Conservation (phyloP, 1,139 yeast species). For the Nakaseomyces delphensis region DNA sequence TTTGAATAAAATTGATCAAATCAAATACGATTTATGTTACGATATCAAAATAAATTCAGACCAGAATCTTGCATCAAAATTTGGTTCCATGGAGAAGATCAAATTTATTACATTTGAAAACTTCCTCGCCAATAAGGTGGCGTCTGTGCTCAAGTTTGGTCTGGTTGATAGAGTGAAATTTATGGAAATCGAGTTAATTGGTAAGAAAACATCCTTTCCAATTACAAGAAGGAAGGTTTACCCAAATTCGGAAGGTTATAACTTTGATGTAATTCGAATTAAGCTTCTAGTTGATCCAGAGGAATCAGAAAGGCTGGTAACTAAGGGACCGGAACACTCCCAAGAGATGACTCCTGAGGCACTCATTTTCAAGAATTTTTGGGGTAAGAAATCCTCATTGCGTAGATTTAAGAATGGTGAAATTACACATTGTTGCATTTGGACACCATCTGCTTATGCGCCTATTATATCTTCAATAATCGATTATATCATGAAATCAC, state of each 20-base stretch:
- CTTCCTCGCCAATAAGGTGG: conserved; percentile 51
- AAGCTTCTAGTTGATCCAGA: conserved; percentile 66
- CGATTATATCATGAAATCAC: conserved; percentile 53
- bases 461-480: conserved; percentile 63
- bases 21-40: conserved; percentile 60
- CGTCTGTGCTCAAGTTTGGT: conserved; percentile 52
- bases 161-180: conserved; percentile 55
- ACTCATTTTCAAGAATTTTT: conserved; percentile 62
- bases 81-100: conserved; percentile 67
- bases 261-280: conserved; percentile 37
- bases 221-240: conserved; percentile 46
- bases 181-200: conserved; percentile 30
- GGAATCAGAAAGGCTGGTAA: conserved; percentile 70
- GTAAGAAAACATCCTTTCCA: conserved; percentile 31
- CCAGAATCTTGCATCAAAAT: conserved; percentile 30
- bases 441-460: conserved; percentile 55
- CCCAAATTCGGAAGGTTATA: conserved; percentile 18
- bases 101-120: conserved; percentile 64
- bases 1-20: conserved; percentile 41
- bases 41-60: conserved; percentile 39
- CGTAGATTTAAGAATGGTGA: conserved; percentile 88
- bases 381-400: conserved; percentile 82
- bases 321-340: conserved; percentile 63
- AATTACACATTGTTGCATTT: conserved; percentile 81
- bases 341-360: conserved; percentile 52